Evolutionary conservation across 352 stramenopile species (phyloP), one percentile per base, ranked within the genome.

Genomic region (Blastocystis sp.): DNA sequence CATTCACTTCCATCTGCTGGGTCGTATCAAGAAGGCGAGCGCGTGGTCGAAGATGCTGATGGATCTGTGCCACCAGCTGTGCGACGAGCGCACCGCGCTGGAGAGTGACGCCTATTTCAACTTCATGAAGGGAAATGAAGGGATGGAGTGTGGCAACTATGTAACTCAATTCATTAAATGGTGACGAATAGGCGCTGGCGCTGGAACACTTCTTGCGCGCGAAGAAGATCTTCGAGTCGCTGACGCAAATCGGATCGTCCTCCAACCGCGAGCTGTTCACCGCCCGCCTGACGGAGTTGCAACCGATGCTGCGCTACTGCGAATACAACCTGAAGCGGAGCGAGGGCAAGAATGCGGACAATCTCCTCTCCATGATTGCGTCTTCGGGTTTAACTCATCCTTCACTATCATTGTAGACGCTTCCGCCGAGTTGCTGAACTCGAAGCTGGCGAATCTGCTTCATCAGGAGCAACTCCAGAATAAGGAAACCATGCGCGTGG

Each of bases 191-290:
- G 74, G 64, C 48, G 28, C 11, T 9, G 11, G 23, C 74, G 28
- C 28, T 84, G 62, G 74, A 84, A 1, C 34, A 48, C 19, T 84
- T 84, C 74, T 52, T 84, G 21, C 59, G 62, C 17, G 40, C 38
- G 43, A n/a, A 84, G 74, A 84, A 84, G 59, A 71, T 84, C 34
- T 84, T 84, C 43, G 62, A 71, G 40, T 71, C 59, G 38, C 41
- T 84, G 41, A 67, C 34, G n/a, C 59, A 84, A 11, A 71, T 84
- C 11, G 59, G 74, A 43, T 71, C 62, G 5, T 84, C 74, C 5
- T 48, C 62, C 10, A 52, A 71, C 28, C 62, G 59, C 28, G 62
- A 84, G 19, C 28, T 84, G 34, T 84, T 71, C 62, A 60, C 43
- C 5, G 14, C 34, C 3, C 59, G 62, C 53, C 62, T 84, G 17